phyloP scores from a whole-genome alignment of 352 stramenopile genomes.

The Phytophthora pistaciae region DNA sequence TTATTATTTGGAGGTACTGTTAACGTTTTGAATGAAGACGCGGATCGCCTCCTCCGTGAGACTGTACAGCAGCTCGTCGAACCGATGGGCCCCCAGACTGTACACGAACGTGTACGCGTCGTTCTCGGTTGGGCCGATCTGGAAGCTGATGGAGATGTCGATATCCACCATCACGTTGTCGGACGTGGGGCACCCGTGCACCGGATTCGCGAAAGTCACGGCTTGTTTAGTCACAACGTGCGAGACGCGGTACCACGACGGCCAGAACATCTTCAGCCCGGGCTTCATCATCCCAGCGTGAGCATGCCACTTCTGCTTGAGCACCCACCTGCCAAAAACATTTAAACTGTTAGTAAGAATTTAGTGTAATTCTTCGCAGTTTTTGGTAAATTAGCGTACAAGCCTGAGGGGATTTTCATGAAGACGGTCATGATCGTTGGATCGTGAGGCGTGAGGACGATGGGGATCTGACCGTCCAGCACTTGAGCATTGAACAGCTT shows the following conservation, averaged over 20 bases:
- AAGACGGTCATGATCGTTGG: conserved; percentile 35
- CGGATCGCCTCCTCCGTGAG: too few species aligned
- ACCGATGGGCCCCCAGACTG: conserved; percentile 30
- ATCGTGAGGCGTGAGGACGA: conserved; percentile 39
- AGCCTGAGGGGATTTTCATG: conserved; percentile 40
- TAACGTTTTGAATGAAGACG: too few species aligned
- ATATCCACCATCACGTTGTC: conserved; percentile 90
- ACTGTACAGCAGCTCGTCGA: too few species aligned
- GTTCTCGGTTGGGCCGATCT: conserved; percentile 73
- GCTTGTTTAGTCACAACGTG: conserved; percentile 87
- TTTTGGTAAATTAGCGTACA: conserved; percentile 14
- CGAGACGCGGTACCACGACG: conserved; percentile 75
- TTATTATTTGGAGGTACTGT: too few species aligned
- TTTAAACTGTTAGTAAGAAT: neutral
- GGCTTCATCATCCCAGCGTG: conserved; percentile 75
- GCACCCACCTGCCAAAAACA: conserved; percentile 12
- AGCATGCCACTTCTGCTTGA: conserved; percentile 67
- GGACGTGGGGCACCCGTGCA: conserved; percentile 70
- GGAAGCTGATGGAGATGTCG: conserved; percentile 85
- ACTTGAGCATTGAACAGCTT: conserved; percentile 42
- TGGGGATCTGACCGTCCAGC: conserved; percentile 34
- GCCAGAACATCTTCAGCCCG: conserved; percentile 69
- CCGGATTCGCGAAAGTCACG: conserved; percentile 73
- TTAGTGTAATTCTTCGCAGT: neutral
- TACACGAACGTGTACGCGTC: conserved; percentile 86